Evolutionary conservation across 1,284 basidiomycete species (phyloP), one percentile per base, ranked within the genome.

Genomic region (Ceratobasidium sp.): DNA sequence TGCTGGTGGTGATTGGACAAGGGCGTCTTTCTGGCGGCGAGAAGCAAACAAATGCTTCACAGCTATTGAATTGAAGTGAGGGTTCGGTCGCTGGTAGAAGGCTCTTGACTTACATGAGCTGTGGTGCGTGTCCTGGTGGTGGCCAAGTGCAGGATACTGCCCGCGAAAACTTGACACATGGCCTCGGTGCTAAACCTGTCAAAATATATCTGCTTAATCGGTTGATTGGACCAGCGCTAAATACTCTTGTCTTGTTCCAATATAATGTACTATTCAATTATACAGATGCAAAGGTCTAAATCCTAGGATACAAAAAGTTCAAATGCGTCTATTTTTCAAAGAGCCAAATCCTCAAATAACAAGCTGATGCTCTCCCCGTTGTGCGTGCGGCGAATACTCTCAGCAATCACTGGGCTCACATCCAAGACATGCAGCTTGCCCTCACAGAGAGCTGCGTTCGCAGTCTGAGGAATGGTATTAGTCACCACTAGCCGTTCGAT

Each of bases 381-480:
- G 83, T 99, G 97, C 24, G 96, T 98, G 78, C 97, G 86, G 61
- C 98, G 91, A 77, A 99, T 98, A 80, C 93, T 95, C 85, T 99
- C 97, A 11, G 96, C 94, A 74, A 99, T 92, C 54, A 94, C 93
- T 0, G 94, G 90, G 76, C 91, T 92, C 78, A 98, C 89, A 82
- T 98, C 97, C 80, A 99, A 86, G 69, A 89, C 88, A 69, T 88
- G 84, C 34, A 94, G 83, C 79, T 93, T 93, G 24, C 74, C 75
- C 46, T 69, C 75, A 31, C 71, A 63, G 13, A 68, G 24, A 24
- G 74, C 74, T 14, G 58, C 74, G 27, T 76, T 74, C 22, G 75
- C 76, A 27, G 53, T 86, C 84, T 90, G 92, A 59, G 90, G 89
- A 75, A 93, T 88, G 19, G 92, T 91, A 83, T 94, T 94, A 71